These are phyloP conservation scores for Metschnikowia continentalis DNA, from an alignment of 805 yeast genomes.

Conservation along the genomic window DNA sequence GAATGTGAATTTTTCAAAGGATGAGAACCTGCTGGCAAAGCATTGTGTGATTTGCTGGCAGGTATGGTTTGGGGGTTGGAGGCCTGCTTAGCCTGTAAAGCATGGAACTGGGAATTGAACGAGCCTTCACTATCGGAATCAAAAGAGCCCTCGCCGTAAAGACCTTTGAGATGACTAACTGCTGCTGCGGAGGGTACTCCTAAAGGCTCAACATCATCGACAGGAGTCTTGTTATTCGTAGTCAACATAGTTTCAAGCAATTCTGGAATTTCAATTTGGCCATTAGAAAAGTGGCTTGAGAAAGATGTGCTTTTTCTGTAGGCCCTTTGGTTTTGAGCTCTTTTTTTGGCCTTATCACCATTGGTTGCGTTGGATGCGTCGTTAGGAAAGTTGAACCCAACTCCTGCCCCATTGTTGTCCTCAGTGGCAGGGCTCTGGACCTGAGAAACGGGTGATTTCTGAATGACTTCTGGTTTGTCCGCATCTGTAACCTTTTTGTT, in stretches of 20 bases:
- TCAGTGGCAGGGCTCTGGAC: constrained; percentile 1
- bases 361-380: constrained; percentile 32
- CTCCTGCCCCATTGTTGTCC: constrained; percentile 36
- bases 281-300: constrained; percentile 17
- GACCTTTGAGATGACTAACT: constrained; percentile 23
- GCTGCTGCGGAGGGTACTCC: constrained; percentile 35
- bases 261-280: constrained; percentile 43
- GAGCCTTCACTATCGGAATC: constrained; percentile 32
- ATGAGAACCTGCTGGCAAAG: constrained; percentile 3
- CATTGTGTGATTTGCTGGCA: constrained; percentile 2
- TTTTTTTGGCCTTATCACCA: constrained; percentile 12
- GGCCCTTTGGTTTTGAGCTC: constrained; percentile 7
- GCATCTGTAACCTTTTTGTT: background rate
- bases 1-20: constrained; percentile 21
- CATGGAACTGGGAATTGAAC: constrained; percentile 19
- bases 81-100: constrained; percentile 5
- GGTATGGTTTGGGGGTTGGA: background rate
- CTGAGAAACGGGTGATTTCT: background rate
- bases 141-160: constrained; percentile 22
- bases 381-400: constrained; percentile 37
- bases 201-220: constrained; percentile 26
- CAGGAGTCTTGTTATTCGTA: background rate
- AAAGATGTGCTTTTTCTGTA: constrained; percentile 12
- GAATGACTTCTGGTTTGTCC: background rate
- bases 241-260: constrained; percentile 19